Base-by-base conservation (phyloP, 441 rosid species). In the Rhodomyrtus psidioides region DNA sequence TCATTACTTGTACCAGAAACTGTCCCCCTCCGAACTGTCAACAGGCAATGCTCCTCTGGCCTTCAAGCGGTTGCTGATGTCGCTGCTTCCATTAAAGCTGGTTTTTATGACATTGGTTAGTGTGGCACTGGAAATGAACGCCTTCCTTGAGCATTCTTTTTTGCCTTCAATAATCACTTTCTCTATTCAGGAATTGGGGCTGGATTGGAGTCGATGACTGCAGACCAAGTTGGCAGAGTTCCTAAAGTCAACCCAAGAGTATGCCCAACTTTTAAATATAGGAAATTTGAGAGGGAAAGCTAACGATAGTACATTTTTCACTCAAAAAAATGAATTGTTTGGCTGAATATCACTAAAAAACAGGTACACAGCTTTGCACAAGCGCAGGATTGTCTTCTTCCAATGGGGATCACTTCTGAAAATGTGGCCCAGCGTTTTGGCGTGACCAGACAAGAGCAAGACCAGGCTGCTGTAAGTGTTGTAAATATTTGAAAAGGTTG, bases 41-140 rank as follows among this genome's bases (percentile, higher is more conserved):
- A 97, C 87, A 93, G 99, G 90, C 99, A 96, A 86, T 97, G 99
- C 84, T 95, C 99, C 9, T 97, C 99, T 83, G 99, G 99, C 85
- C 98, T 97, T 91, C 99, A 97, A 89, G 99, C 99, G 27, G 98
- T 97, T 92, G 99, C 99, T 87, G 99, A 97, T 62, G 99, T 97
- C n/a, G 99, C 99, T 49, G 99, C 99, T 46, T 95, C 98, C 84
- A 96, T 97, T 39, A 96, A 92, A 93, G 99, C 98, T 53, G 99
- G 99, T 81, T 97, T 94, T 89, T 97, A 97, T 88, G 99, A 96
- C 83, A 97, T 97, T 82, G 99, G 99, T 97, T 87, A 84, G 92
- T 57, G 24, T 51, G 51, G 60, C 39, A 55, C 82, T 6, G n/a
- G 42, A 82, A 21, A 12, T 12, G 39, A 42, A 60, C 53, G 24